Evolutionary conservation across 2,329 filamentous ascomycete species (phyloP).

Genomic region (Drechslera avenae): DNA sequence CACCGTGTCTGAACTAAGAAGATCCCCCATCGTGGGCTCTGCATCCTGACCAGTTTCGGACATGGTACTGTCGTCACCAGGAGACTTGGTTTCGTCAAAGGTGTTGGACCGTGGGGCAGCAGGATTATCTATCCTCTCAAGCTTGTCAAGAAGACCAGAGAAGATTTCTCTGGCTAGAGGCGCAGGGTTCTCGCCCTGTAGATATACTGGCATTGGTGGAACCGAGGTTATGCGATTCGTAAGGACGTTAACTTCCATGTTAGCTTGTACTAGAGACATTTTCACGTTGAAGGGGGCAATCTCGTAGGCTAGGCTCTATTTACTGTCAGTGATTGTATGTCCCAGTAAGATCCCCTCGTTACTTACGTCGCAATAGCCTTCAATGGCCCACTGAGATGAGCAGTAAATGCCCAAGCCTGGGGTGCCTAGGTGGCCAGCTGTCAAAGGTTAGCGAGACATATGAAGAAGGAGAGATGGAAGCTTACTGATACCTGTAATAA

Average conservation of each 20-base stretch:
- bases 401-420: constrained; percentile 91
- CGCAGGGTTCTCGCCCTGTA: constrained; percentile 72
- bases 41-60: constrained; percentile 36
- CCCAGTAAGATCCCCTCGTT: constrained; percentile 9
- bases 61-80: constrained; percentile 31
- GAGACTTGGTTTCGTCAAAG: constrained; percentile 41
- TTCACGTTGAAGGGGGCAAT: constrained; percentile 95
- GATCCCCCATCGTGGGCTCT: constrained; percentile 51
- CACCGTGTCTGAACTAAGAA: constrained; percentile 56
- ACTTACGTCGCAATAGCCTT: constrained; percentile 86
- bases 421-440: constrained; percentile 85
- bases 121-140: constrained; percentile 64
- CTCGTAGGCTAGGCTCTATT: constrained; percentile 82
- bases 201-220: constrained; percentile 74
- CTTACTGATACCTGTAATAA: constrained; percentile 80
- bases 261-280: constrained; percentile 93
- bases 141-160: constrained; percentile 74
- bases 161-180: constrained; percentile 85
- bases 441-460: constrained; percentile 14
- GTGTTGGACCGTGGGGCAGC: constrained; percentile 28
- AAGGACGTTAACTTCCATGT: constrained; percentile 86
- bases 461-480: neutral
- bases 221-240: constrained; percentile 87
- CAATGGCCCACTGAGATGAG: constrained; percentile 90
- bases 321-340: neutral